Conservation (phyloP, 192 early-diverging fungal genomes). For the Linnemannia exigua region DNA sequence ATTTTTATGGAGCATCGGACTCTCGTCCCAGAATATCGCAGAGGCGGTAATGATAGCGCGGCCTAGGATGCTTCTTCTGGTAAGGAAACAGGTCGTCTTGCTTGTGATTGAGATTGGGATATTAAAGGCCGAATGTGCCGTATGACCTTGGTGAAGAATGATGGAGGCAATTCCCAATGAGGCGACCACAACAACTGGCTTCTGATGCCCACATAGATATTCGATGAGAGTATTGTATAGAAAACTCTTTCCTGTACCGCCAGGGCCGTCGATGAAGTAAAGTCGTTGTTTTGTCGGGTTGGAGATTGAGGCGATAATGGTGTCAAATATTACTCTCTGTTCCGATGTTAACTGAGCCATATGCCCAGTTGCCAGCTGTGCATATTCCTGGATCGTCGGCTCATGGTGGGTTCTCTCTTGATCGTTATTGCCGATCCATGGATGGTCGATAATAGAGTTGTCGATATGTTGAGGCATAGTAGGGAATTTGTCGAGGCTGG, state of each 20-base stretch:
- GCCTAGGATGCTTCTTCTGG: neutral
- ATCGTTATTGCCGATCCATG: neutral
- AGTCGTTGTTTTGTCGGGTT: neutral
- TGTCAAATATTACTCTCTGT: neutral
- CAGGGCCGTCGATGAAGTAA: conserved; percentile 37
- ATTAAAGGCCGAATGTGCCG: conserved; percentile 50
- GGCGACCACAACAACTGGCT: conserved; percentile 34
- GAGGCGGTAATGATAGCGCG: neutral
- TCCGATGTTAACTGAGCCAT: neutral
- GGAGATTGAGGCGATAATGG: neutral
- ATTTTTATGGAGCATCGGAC: conserved; percentile 26
- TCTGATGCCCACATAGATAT: neutral
- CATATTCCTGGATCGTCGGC: neutral
- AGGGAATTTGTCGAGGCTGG: neutral
- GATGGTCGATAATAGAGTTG: neutral
- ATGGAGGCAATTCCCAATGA: conserved; percentile 44
- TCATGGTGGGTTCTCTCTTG: neutral
- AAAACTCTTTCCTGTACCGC: conserved; percentile 36
- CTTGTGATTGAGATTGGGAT: conserved; percentile 23
- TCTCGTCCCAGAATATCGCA: conserved; percentile 58
- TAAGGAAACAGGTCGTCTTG: conserved; percentile 21
- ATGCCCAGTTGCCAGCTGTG: neutral
- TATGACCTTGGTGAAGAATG: conserved; percentile 34
- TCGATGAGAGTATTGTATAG: conserved; percentile 37
- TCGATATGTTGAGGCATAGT: neutral